Percentiles rank a stretch among this genome's conserved stretches.
Conservation (phyloP, 2,329 filamentous ascomycete species). For the Neofusicoccum sp. region DNA sequence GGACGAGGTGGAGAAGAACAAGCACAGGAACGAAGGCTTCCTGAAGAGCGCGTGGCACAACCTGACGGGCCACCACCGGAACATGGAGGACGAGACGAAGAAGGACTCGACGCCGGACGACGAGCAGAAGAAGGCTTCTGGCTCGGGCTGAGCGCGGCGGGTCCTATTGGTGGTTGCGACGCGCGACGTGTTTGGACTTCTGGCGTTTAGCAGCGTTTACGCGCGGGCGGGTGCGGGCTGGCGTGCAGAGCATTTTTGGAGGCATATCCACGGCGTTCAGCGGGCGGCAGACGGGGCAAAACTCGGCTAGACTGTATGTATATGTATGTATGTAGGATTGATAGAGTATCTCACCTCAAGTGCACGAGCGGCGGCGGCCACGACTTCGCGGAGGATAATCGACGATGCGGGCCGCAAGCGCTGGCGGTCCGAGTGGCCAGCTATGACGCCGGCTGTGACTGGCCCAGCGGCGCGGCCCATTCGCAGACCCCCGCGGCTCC, state of each 20-base stretch:
- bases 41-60: constrained; percentile 92
- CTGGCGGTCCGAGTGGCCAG: background rate
- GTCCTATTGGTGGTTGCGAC: constrained; percentile 5
- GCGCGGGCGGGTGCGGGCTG: constrained; percentile 3
- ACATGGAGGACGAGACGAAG: constrained; percentile 29
- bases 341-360: constrained; percentile 15
- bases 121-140: constrained; percentile 32
- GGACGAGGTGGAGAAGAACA: constrained; percentile 24
- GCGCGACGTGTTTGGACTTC: constrained; percentile 9
- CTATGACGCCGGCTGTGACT: constrained; percentile 10
- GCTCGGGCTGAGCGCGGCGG: constrained; percentile 27
- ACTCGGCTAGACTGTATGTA: constrained; percentile 7
- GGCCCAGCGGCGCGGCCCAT: constrained; percentile 3
- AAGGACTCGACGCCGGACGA: constrained; percentile 33
- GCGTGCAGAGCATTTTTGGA: constrained; percentile 14
- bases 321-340: constrained; percentile 5
- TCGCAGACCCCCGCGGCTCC: constrained; percentile 11
- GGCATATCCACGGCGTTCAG: constrained; percentile 18
- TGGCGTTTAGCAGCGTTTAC: constrained; percentile 18
- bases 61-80: constrained; percentile 68
- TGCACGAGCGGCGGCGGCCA: background rate
- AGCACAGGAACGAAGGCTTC: constrained; percentile 81
- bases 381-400: background rate
- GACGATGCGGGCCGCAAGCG: constrained; percentile 10
- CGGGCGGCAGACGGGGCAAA: constrained; percentile 1